Evolutionary conservation across 257 asterid species (phyloP).

Genomic region (Fraxinus pennsylvanica): DNA sequence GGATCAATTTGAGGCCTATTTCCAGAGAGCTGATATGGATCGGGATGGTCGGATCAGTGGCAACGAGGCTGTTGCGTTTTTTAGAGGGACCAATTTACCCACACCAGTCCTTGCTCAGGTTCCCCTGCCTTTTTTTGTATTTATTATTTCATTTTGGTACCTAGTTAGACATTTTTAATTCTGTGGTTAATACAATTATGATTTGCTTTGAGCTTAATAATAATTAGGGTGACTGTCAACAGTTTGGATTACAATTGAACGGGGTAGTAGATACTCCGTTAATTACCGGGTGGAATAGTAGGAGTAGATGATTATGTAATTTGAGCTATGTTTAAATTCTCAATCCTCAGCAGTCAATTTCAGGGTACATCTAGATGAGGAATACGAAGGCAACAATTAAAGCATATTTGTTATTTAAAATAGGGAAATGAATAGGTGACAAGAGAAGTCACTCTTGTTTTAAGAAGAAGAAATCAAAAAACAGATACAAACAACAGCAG

Average conservation of each 20-base stretch:
- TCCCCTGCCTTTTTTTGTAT: not conserved
- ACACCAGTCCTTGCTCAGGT: slow-evolving; percentile 95
- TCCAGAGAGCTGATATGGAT: slow-evolving; percentile 88
- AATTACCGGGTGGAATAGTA: slow-evolving; percentile 3
- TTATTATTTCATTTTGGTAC: not conserved
- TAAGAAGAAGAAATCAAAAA: not conserved
- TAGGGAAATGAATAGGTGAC: slow-evolving; percentile 17
- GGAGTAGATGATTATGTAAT: slow-evolving; percentile 13
- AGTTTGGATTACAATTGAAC: slow-evolving; percentile 16
- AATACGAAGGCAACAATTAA: not conserved
- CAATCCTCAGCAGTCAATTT: slow-evolving; percentile 3
- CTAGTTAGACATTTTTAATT: not conserved
- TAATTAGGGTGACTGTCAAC: slow-evolving; percentile 17
- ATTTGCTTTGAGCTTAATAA: slow-evolving; percentile 17
- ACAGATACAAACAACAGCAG: not conserved
- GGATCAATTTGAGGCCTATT: slow-evolving; percentile 82
- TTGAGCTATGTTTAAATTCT: slow-evolving; percentile 7
- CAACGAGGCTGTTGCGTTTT: slow-evolving; percentile 80
- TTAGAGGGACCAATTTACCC: slow-evolving; percentile 75
- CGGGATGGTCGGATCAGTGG: slow-evolving; percentile 96
- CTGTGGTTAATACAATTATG: not conserved
- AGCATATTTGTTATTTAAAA: not conserved
- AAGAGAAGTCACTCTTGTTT: slow-evolving; percentile 2
- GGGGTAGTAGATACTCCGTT: not conserved
- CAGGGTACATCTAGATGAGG: not conserved